Percentiles rank a stretch among this genome's conserved stretches.
Conservation (phyloP, 2,329 filamentous ascomycete genomes). For the Didymosphaeria variabile region DNA sequence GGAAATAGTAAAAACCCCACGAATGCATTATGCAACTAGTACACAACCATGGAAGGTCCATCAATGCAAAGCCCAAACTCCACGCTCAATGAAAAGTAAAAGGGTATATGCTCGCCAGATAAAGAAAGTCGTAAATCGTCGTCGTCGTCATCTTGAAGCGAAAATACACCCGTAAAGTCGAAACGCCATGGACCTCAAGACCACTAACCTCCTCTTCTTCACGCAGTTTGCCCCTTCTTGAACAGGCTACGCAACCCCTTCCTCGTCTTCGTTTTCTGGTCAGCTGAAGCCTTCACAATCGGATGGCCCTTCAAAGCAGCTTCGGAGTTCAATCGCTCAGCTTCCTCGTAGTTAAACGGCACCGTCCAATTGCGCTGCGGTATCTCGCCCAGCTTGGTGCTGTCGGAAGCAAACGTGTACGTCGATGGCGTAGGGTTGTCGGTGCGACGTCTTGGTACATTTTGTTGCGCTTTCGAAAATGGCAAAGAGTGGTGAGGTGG, state of each 20-base stretch:
- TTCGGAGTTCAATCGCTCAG: slow-evolving; percentile 53
- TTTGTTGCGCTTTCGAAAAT: slow-evolving; percentile 20
- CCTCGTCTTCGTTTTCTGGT: slow-evolving; percentile 24
- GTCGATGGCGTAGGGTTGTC: slow-evolving; percentile 51
- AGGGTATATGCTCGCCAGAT: slow-evolving; percentile 14
- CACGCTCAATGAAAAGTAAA: slow-evolving; percentile 10
- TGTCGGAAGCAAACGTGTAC: slow-evolving; percentile 56
- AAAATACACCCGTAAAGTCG: not conserved
- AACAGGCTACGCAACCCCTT: slow-evolving; percentile 36
- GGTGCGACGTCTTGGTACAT: slow-evolving; percentile 33
- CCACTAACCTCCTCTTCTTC: not conserved
- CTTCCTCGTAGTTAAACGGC: slow-evolving; percentile 55
- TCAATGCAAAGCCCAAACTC: slow-evolving; percentile 7
- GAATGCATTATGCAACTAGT: not conserved
- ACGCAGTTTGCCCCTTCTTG: slow-evolving; percentile 23
- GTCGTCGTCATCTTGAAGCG: not conserved
- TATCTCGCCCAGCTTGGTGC: slow-evolving; percentile 60
- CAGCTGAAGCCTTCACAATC: slow-evolving; percentile 16
- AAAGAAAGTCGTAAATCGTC: slow-evolving; percentile 15
- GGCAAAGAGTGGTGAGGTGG: slow-evolving; percentile 27
- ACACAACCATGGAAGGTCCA: not conserved
- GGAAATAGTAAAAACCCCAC: not conserved
- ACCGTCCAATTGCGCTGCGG: slow-evolving; percentile 55
- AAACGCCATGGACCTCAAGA: not conserved
- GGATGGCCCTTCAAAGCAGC: slow-evolving; percentile 34